Evolutionary conservation across 331 rosid species (phyloP), one percentile per base, ranked within the genome.

Genomic region (Stylosanthes scabra): DNA sequence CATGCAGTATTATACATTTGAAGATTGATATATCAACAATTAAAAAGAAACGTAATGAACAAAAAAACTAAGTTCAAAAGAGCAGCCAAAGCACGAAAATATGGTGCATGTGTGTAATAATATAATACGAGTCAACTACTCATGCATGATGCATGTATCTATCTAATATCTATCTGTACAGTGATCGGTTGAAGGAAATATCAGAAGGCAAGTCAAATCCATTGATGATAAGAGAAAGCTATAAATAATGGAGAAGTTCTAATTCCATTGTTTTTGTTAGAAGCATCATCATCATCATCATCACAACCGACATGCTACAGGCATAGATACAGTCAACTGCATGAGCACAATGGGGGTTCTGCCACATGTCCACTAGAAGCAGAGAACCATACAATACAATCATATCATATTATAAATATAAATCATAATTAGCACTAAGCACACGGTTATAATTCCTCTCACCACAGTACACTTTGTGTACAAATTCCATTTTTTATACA

Each of bases 401-500:
- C 37, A 31, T 31, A 31, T 2, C 4, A 31, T 31, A 31, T 3
- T 31, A 31, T 31, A 31, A 31, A 31, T 31, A 31, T 31, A 31
- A 31, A 58, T 56, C 64, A 70, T 54, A 71, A 51, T 69, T 39
- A 14, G 14, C 6, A 12, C 3, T 3, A 12, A 66, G 68, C 47
- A 51, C 65, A 16, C 5, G 25, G 68, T 74, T 50, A 68, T 44
- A 54, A 61, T 74, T 68, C 39, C 55, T 74, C 47, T 61, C 28
- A 16, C 65, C 80, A 54, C 25, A 54, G 72, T 65, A 37, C 3
- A 52, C 40, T 71, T 70, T 68, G 37, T 71, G 57, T 79, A 75
- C 76, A 79, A 75, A 28, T 62, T 75, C 51, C 44, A 83, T 20
- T 65, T 31, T 52, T 31, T 52, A 70, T 65, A 79, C 55, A 77